Evolutionary conservation across 2,329 filamentous ascomycete species (phyloP), one percentile per base, ranked within the genome.

Genomic region (Escovopsis weberi): DNA sequence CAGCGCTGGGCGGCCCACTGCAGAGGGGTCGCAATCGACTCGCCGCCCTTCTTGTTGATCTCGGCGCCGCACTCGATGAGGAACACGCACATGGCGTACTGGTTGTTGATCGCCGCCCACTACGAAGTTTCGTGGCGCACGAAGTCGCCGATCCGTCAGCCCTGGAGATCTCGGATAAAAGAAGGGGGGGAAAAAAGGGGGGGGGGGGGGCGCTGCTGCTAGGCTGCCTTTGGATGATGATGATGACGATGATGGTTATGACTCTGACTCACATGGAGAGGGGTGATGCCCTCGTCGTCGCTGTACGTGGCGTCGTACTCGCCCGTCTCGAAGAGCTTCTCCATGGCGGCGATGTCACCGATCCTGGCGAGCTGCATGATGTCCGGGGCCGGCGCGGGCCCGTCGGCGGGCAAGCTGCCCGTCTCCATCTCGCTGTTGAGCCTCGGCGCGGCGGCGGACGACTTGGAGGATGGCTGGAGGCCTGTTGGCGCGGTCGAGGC

Each of bases 31-130:
- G 91, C 89, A 36, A 94, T 74, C 9, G 88, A 94, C 57, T 96
- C 89, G 61, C 91, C 91, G 61, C 93, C 91, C 62, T 93, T 94
- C 48, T 80, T 82, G 65, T 98, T 96, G 55, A 96, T 82, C 58
- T 94, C 83, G 56, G 88, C 91, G 56, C 87, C 87, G 48, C 69
- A 64, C 40, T 75, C 84, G 58, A 98, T 75, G 37, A 98, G 78
- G 63, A 93, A 95, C 62, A 91, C 89, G 74, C 89, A 95, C 70
- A 96, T 87, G 51, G 85, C 85, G 66, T 89, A 93, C 60, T 95
- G 91, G 58, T 96, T 96, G 67, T 98, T 98, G 61, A 98, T 96
- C 33, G 93, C 86, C 38, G 91, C 91, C 91, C 91, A 98, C 86
- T 98, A 59, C 42, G 51, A 9, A 37, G 15, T 15, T 15, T 15